Percentiles rank a stretch among this genome's conserved stretches.
Conservation (phyloP, 73 alveolate species). For the Urostyla sp. region DNA sequence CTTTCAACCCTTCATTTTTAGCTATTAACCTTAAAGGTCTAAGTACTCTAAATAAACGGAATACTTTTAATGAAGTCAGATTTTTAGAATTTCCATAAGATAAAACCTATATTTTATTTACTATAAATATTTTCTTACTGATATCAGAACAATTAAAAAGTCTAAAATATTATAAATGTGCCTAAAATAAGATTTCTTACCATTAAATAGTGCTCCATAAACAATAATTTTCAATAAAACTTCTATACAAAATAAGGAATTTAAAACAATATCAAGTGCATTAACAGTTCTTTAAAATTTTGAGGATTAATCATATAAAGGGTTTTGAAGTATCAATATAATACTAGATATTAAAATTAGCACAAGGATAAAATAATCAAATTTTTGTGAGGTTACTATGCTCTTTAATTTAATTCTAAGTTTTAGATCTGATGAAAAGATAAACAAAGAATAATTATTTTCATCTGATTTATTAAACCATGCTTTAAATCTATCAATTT, state of each 20-base stretch:
- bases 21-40: constrained; percentile 44
- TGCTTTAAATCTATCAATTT: too few species aligned
- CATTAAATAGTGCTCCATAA: constrained; percentile 23
- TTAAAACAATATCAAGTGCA: not conserved
- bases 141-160: not conserved
- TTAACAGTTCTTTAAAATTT: not conserved
- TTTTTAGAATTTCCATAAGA: not conserved
- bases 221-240: constrained; percentile 17
- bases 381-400: not conserved
- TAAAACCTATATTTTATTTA: too few species aligned
- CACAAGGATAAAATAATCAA: constrained; percentile 36
- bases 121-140: too few species aligned
- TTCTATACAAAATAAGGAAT: constrained; percentile 16
- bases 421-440: not conserved
- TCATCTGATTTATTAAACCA: too few species aligned
- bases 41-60: constrained; percentile 21
- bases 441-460: constrained; percentile 23
- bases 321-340: constrained; percentile 42
- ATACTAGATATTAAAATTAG: constrained; percentile 16
- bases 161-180: constrained; percentile 33
- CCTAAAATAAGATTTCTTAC: constrained; percentile 9
- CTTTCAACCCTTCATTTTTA: constrained; percentile 52
- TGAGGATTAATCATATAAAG: constrained; percentile 51
- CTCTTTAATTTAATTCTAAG: not conserved
- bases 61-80: constrained; percentile 5